Conservation (phyloP, 2,329 filamentous ascomycete species). For the Lachnellula subtilissima region DNA sequence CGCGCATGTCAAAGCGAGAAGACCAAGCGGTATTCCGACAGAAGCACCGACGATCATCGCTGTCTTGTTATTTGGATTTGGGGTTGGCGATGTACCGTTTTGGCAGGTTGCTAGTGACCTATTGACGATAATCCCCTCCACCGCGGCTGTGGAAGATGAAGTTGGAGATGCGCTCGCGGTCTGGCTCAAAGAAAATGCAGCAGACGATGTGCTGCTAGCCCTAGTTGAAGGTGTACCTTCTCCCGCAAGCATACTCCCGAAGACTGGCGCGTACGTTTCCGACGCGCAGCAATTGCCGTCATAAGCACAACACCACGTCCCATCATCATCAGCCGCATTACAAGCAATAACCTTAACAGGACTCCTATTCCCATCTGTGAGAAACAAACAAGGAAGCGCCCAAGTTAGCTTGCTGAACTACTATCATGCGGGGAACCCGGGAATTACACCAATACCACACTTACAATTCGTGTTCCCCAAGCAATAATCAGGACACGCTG, state of each 20-base stretch:
- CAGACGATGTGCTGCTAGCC: neutral
- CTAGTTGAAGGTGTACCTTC: neutral
- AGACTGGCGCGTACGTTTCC: constrained; percentile 4
- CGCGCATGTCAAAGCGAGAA: neutral
- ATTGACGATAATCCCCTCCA: neutral
- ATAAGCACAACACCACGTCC: constrained; percentile 20
- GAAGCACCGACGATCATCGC: constrained; percentile 9
- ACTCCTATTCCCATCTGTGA: constrained; percentile 10
- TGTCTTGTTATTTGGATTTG: neutral
- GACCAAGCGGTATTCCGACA: constrained; percentile 11
- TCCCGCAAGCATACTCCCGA: constrained; percentile 14
- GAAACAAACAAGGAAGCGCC: neutral
- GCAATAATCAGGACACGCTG: too few species aligned
- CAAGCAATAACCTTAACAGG: constrained; percentile 13
- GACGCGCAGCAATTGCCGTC: constrained; percentile 11
- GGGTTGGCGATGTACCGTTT: neutral
- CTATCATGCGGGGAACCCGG: too few species aligned
- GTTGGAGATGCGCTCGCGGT: neutral
- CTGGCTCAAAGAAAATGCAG: neutral
- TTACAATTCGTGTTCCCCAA: too few species aligned
- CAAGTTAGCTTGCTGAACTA: too few species aligned
- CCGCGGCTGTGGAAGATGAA: neutral
- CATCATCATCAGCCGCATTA: constrained; percentile 3
- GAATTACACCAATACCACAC: too few species aligned
- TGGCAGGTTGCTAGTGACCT: too few species aligned